Percentiles rank a stretch among this genome's conserved stretches.
Conservation (phyloP, 2,329 filamentous ascomycete genomes). For the Fusarium incarnatum region DNA sequence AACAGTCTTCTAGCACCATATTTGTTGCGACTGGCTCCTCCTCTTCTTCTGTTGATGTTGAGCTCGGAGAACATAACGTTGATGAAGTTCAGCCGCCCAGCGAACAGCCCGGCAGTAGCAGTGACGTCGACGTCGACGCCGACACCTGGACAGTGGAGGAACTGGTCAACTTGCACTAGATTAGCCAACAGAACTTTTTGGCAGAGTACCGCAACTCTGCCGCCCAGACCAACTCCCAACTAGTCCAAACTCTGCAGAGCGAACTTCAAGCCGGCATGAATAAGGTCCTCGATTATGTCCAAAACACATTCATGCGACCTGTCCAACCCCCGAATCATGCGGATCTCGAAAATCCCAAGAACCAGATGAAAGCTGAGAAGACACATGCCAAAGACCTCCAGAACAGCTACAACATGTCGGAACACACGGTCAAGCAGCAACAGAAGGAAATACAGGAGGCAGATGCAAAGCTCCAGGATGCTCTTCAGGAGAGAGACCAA, state of each 20-base stretch:
- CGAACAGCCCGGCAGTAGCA: no score
- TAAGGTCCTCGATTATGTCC: background rate
- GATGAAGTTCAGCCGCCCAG: background rate
- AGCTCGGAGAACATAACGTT: background rate
- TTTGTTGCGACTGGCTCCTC: background rate
- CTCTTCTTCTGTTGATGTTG: accelerated
- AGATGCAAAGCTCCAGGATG: background rate
- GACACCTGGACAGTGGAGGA: no score
- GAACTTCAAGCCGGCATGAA: background rate
- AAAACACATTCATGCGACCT: accelerated
- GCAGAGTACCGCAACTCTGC: no score
- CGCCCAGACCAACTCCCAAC: no score
- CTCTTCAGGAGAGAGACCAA: constrained; percentile 2
- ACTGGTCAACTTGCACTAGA: no score
- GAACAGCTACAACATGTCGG: accelerated
- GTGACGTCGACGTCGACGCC: no score
- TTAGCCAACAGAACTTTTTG: no score
- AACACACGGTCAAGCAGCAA: accelerated
- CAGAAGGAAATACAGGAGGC: background rate
- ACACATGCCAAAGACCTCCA: background rate
- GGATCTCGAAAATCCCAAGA: background rate
- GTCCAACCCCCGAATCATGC: background rate
- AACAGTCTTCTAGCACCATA: accelerated
- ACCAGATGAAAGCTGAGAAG: background rate
- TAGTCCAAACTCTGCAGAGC: background rate